Percentiles rank a stretch among this genome's conserved stretches.
Evolutionary conservation across 2,329 filamentous ascomycete species (phyloP).

Genomic region (Arthroderma uncinatum): DNA sequence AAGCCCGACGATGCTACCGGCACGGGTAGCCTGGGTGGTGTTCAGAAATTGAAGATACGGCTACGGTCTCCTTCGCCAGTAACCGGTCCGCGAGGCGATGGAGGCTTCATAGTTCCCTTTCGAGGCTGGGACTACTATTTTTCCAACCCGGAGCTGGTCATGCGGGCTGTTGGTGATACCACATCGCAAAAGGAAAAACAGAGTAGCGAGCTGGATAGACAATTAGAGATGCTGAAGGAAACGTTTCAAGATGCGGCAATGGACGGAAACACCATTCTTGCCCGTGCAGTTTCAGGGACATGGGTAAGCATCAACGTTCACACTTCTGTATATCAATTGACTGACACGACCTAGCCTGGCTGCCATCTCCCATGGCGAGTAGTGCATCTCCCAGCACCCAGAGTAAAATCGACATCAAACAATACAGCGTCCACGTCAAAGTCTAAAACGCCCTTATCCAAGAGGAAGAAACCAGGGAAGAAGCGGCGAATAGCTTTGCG

Average conservation of each 20-base stretch:
- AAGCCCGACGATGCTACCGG: neutral
- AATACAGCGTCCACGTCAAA: constrained; percentile 17
- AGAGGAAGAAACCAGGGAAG: constrained; percentile 34
- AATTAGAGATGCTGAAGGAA: neutral
- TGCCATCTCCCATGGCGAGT: constrained; percentile 34
- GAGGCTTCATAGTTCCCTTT: constrained; percentile 31
- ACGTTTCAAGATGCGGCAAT: constrained; percentile 31
- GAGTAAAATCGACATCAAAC: constrained; percentile 14
- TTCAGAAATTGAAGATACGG: constrained; percentile 30
- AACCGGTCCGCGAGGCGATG: constrained; percentile 20
- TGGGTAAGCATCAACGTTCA: constrained; percentile 23
- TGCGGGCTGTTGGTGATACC: constrained; percentile 7
- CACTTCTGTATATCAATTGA: neutral
- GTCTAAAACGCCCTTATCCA: neutral
- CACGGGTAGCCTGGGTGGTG: constrained; percentile 9
- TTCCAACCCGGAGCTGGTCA: constrained; percentile 23
- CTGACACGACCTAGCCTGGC: constrained; percentile 24
- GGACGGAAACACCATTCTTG: constrained; percentile 24
- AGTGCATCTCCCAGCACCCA: constrained; percentile 25
- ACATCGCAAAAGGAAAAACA: constrained; percentile 10
- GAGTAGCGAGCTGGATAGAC: neutral
- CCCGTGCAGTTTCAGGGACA: constrained; percentile 20
- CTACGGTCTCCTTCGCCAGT: constrained; percentile 31
- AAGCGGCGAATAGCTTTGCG: constrained; percentile 33
- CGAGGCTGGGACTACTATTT: constrained; percentile 36